Conservation (phyloP, 2,329 filamentous ascomycete genomes). For the Colletotrichum neosansevieriae region DNA sequence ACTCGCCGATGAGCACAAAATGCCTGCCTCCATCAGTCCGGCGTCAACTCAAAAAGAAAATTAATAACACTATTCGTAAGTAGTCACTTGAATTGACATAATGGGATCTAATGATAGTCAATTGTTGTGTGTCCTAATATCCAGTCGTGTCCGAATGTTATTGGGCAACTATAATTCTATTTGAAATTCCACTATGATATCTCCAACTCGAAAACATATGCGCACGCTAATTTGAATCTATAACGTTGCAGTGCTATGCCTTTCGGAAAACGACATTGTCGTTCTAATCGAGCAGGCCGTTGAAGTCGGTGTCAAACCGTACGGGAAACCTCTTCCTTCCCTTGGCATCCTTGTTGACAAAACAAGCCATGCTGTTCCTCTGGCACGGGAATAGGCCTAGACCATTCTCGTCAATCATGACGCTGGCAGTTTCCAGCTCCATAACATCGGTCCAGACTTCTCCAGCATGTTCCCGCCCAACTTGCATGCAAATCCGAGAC, state of each 20-base stretch:
- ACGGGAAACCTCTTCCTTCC: constrained; percentile 26
- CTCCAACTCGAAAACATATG: neutral
- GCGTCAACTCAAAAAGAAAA: too few relatives aligned
- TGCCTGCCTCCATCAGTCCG: too few relatives aligned
- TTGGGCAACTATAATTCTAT: neutral
- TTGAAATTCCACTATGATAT: neutral
- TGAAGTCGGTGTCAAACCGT: constrained; percentile 25
- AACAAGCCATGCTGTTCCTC: constrained; percentile 28
- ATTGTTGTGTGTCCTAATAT: too few relatives aligned
- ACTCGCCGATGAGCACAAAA: too few relatives aligned
- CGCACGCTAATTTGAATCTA: neutral
- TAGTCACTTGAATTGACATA: too few relatives aligned
- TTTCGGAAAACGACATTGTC: neutral
- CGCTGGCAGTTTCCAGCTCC: neutral
- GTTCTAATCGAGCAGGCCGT: constrained; percentile 8
- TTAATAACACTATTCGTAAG: too few relatives aligned
- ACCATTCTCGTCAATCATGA: constrained; percentile 28
- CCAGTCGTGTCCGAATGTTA: too few relatives aligned
- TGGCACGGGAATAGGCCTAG: constrained; percentile 17
- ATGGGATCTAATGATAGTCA: too few relatives aligned
- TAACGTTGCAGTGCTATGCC: neutral
- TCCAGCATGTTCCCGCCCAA: constrained; percentile 20
- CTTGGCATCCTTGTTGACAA: constrained; percentile 27
- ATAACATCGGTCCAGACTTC: constrained; percentile 32
- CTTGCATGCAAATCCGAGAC: constrained; percentile 27